These are phyloP conservation scores for Phoma herbarum DNA, from an alignment of 2,329 filamentous ascomycete genomes.

Conservation along the genomic window DNA sequence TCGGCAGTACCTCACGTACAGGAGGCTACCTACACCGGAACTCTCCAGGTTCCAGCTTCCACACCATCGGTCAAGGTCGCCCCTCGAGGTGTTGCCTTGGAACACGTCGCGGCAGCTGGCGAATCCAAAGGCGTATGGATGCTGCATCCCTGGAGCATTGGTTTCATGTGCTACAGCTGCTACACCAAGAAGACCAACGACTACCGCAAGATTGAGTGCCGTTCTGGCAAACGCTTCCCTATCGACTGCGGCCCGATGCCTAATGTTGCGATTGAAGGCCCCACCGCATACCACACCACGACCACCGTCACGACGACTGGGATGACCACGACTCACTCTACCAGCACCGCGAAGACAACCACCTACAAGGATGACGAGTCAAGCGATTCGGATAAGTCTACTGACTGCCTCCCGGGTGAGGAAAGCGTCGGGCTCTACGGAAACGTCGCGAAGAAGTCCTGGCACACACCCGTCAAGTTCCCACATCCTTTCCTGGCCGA, in stretches of 20 bases:
- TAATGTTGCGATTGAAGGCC: background rate
- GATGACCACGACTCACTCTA: background rate
- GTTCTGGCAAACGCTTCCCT: slow-evolving; percentile 15
- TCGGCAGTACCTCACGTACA: slow-evolving; percentile 5
- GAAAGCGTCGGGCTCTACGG: background rate
- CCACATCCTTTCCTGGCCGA: slow-evolving; percentile 23
- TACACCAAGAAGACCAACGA: slow-evolving; percentile 26
- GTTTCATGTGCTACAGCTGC: slow-evolving; percentile 37
- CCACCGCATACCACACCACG: slow-evolving; percentile 4
- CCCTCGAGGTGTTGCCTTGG: background rate
- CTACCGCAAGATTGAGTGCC: slow-evolving; percentile 30
- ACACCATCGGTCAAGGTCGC: background rate
- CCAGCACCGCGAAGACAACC: background rate
- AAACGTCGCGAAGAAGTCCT: slow-evolving; percentile 22
- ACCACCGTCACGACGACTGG: slow-evolving; percentile 1
- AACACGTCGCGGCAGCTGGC: no score
- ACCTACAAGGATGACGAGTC: background rate
- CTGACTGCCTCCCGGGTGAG: no score
- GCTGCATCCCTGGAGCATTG: slow-evolving; percentile 36
- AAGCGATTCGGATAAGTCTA: background rate
- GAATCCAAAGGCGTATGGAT: slow-evolving; percentile 37
- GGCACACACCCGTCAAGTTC: slow-evolving; percentile 30
- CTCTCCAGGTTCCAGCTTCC: background rate
- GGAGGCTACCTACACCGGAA: slow-evolving; percentile 1
- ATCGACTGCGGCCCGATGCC: slow-evolving; percentile 20